A percentile compares a stretch with the other conserved stretches of the same genome.
Evolutionary conservation across 2,329 filamentous ascomycete genomes (phyloP).

Genomic region (Aspergillus melleus): DNA sequence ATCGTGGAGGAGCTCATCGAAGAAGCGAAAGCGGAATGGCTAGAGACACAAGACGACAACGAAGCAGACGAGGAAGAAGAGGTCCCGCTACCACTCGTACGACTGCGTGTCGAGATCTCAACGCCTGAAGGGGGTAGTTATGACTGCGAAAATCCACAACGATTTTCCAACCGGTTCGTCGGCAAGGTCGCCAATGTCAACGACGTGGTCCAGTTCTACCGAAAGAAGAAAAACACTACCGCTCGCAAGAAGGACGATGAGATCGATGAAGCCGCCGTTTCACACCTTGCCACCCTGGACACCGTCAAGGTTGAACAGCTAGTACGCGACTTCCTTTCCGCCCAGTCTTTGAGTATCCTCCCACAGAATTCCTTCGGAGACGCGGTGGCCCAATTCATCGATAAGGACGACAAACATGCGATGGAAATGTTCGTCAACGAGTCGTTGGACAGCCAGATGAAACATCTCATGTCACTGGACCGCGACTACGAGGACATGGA

Average conservation of each 20-base stretch:
- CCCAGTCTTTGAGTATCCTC: constrained; percentile 87
- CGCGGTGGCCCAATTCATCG: constrained; percentile 87
- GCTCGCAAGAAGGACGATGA: constrained; percentile 54
- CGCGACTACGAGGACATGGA: constrained; percentile 70
- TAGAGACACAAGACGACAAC: constrained; percentile 69
- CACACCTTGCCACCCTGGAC: constrained; percentile 63
- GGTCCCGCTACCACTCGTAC: constrained; percentile 77
- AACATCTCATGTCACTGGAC: constrained; percentile 66
- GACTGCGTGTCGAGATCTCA: constrained; percentile 87
- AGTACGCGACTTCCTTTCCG: constrained; percentile 81
- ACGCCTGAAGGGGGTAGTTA: constrained; percentile 81
- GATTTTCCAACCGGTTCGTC: constrained; percentile 89
- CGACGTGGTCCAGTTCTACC: constrained; percentile 89
- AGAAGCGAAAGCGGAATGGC: constrained; percentile 79
- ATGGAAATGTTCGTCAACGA: constrained; percentile 80
- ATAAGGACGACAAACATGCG: constrained; percentile 91
- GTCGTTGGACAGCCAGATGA: constrained; percentile 68
- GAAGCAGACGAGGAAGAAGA: constrained; percentile 56
- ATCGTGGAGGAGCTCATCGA: constrained; percentile 86
- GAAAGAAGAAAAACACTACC: constrained; percentile 69
- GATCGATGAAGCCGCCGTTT: constrained; percentile 64
- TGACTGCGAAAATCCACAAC: constrained; percentile 91
- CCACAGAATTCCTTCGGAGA: constrained; percentile 92
- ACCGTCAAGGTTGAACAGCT: constrained; percentile 84
- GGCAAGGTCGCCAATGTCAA: constrained; percentile 91